phyloP scores from a whole-genome alignment of 2,329 filamentous ascomycete species.

The Nemania sp. region DNA sequence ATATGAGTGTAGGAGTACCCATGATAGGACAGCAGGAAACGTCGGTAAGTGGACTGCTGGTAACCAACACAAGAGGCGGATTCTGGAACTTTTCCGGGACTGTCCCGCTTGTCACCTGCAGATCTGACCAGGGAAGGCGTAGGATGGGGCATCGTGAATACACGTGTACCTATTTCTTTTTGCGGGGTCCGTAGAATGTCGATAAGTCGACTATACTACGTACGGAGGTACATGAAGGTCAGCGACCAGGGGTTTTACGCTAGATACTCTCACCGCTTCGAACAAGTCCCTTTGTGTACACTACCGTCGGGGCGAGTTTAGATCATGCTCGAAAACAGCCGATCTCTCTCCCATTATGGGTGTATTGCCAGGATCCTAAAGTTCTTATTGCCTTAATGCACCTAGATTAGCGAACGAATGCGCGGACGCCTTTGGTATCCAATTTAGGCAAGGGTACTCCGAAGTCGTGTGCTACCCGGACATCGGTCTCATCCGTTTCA shows the following conservation, averaged over 20 bases:
- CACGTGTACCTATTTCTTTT: conserved; percentile 1
- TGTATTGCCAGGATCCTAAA: neutral
- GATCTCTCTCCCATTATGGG: conserved; percentile 1
- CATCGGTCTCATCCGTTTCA: conserved; percentile 24
- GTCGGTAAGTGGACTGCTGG: neutral
- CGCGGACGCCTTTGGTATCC: conserved; percentile 23
- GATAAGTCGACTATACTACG: conserved; percentile 8
- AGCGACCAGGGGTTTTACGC: conserved; percentile 9
- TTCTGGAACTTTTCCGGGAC: conserved; percentile 4
- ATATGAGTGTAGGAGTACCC: too few relatives aligned
- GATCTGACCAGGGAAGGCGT: conserved; percentile 14
- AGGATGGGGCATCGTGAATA: conserved; percentile 3
- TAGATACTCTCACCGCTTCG: conserved; percentile 18
- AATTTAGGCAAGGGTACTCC: conserved; percentile 20
- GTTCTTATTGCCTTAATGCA: neutral
- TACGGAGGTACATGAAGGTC: neutral
- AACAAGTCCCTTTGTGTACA: conserved; percentile 4
- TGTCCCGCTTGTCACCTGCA: conserved; percentile 8
- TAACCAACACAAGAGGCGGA: neutral
- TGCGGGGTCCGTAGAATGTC: neutral
- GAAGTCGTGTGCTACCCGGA: conserved; percentile 22
- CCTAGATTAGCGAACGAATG: conserved; percentile 11
- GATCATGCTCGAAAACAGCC: neutral
- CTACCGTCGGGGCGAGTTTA: neutral
- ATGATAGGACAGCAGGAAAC: neutral